phyloP scores from a whole-genome alignment of 2,329 filamentous ascomycete species.

The Xylariaceae sp. region DNA sequence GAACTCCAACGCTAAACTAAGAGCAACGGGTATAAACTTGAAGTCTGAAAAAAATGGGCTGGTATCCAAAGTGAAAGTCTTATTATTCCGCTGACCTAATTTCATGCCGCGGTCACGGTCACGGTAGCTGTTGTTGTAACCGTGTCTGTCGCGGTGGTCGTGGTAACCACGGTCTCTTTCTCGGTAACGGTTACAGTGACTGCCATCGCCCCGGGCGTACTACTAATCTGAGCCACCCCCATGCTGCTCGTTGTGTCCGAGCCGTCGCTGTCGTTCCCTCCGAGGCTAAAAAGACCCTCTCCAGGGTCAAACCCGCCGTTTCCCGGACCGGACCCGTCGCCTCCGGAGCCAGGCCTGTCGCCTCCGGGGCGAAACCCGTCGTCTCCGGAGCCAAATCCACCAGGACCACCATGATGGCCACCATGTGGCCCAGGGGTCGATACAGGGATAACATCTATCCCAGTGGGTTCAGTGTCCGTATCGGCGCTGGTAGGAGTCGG shows the following conservation, averaged over 20 bases:
- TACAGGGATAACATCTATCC: constrained; percentile 17
- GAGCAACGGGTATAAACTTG: constrained; percentile 1
- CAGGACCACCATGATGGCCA: not conserved
- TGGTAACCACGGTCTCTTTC: constrained; percentile 9
- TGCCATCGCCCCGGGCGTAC: not conserved
- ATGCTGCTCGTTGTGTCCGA: not conserved
- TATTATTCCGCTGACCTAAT: not conserved
- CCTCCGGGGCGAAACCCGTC: too few species aligned
- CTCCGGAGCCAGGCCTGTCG: too few species aligned
- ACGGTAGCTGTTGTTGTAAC: constrained; percentile 7
- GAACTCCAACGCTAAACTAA: constrained; percentile 17
- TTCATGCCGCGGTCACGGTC: not conserved
- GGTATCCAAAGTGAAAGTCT: not conserved
- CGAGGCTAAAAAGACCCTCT: too few species aligned
- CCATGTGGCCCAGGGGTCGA: not conserved
- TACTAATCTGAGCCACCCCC: not conserved
- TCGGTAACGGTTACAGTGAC: constrained; percentile 17
- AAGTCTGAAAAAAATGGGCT: constrained; percentile 4
- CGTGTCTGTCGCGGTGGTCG: constrained; percentile 5
- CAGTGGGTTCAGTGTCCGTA: constrained; percentile 11
- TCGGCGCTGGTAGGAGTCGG: constrained; percentile 6
- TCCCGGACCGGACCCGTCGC: not conserved
- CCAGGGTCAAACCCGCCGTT: not conserved
- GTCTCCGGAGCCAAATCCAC: not conserved
- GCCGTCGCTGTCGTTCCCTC: not conserved